A percentile compares a stretch with the other conserved stretches of the same genome.
Conservation (phyloP, 1,284 basidiomycete species). For the Amylostereum chailletii region DNA sequence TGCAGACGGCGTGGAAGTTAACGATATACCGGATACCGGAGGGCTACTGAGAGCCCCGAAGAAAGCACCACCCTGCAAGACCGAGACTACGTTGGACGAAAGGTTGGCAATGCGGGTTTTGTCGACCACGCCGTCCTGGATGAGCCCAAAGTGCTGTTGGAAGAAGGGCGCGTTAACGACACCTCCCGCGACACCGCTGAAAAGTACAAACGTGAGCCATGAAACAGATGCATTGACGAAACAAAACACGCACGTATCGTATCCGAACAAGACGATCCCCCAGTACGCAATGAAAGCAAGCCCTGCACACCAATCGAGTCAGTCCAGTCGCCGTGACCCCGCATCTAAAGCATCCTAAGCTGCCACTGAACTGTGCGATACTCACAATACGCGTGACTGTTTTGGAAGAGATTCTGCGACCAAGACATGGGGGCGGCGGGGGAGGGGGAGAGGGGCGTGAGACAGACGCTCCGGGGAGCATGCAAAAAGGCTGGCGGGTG, state of each 20-base stretch:
- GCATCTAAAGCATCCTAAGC: too few relatives aligned
- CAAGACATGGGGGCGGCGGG: too few relatives aligned
- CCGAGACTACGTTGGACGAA: conserved; percentile 62
- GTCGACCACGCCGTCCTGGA: conserved; percentile 16
- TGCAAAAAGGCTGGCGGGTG: too few relatives aligned
- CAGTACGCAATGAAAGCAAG: conserved; percentile 68
- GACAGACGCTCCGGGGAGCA: too few relatives aligned
- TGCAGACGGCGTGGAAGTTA: too few relatives aligned
- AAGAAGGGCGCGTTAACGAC: conserved; percentile 60
- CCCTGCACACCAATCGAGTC: conserved; percentile 26
- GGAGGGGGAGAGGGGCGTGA: too few relatives aligned
- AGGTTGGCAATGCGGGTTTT: conserved; percentile 34
- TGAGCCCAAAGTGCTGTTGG: conserved; percentile 50
- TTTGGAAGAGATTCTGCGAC: too few relatives aligned
- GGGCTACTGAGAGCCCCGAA: conserved; percentile 67
- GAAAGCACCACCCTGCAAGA: conserved; percentile 75
- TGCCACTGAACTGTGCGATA: too few relatives aligned
- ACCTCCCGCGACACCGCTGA: conserved; percentile 51
- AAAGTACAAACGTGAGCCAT: background rate
- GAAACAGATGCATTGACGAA: background rate
- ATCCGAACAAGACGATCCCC: conserved; percentile 76
- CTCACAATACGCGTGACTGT: too few relatives aligned
- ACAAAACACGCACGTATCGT: conserved; percentile 47
- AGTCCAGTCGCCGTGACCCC: too few relatives aligned
- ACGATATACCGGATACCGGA: conserved; percentile 47